Evolutionary conservation across 2,329 filamentous ascomycete genomes (phyloP).

Genomic region (Fusarium compactum): DNA sequence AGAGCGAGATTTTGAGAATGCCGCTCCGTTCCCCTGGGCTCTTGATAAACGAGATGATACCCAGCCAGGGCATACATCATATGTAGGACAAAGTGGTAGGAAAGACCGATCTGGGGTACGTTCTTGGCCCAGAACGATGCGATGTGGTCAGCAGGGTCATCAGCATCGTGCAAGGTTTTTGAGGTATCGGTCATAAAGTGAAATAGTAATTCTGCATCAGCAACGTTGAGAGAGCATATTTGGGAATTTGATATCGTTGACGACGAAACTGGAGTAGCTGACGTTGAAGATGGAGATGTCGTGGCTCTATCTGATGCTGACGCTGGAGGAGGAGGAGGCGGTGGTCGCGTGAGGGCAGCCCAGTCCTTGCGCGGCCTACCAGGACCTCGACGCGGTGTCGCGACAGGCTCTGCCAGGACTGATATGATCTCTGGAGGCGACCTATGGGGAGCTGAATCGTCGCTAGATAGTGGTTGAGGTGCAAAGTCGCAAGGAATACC

Average conservation of each 20-base stretch:
- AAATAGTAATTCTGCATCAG: constrained; percentile 49
- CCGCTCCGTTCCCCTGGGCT: constrained; percentile 36
- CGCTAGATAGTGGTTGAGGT: constrained; percentile 34
- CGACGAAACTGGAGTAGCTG: constrained; percentile 39
- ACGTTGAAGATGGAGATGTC: constrained; percentile 42
- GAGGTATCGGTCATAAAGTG: constrained; percentile 47
- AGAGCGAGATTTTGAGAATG: constrained; percentile 34
- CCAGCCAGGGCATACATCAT: constrained; percentile 47
- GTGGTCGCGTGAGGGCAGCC: constrained; percentile 42
- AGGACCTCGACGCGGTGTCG: constrained; percentile 45
- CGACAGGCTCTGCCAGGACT: constrained; percentile 31
- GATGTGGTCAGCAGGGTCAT: constrained; percentile 36
- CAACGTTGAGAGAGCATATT: constrained; percentile 43
- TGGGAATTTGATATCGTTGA: constrained; percentile 40
- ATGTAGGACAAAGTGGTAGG: constrained; percentile 48
- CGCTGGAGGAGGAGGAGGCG: constrained; percentile 25
- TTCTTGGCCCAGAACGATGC: constrained; percentile 48
- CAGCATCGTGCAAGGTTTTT: constrained; percentile 38
- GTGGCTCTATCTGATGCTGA: constrained; percentile 38
- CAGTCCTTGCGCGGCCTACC: constrained; percentile 50
- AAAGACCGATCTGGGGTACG: constrained; percentile 46
- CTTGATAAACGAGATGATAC: constrained; percentile 45
- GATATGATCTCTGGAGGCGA: constrained; percentile 29
- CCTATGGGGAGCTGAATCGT: constrained; percentile 33
- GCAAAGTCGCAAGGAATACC: constrained; percentile 49